Conservation (phyloP, 2,329 filamentous ascomycete species). For the Hysterium pulicare region DNA sequence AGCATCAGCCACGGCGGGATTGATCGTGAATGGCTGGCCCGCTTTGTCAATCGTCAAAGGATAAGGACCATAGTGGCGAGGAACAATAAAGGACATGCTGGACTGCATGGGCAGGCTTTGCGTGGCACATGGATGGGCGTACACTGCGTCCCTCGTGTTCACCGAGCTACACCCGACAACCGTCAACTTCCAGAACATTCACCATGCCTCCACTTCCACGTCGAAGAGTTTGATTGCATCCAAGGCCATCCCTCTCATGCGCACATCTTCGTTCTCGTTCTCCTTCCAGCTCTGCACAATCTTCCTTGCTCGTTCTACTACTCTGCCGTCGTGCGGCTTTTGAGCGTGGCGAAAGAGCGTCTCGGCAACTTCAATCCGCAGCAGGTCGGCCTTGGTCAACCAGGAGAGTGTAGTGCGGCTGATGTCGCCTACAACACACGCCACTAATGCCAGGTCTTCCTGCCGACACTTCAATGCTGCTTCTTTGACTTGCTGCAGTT, state of each 20-base stretch:
- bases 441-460: slow-evolving; percentile 13
- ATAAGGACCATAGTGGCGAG: no score
- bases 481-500: slow-evolving; percentile 11
- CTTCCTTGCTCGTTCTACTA: slow-evolving; percentile 9
- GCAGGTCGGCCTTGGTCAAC: slow-evolving; percentile 18
- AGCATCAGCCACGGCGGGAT: no score
- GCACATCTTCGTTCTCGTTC: slow-evolving; percentile 23
- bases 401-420: slow-evolving; percentile 18
- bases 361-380: slow-evolving; percentile 24
- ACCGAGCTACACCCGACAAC: no score
- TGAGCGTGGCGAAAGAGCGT: slow-evolving; percentile 10
- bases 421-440: slow-evolving; percentile 20
- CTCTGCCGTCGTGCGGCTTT: background rate
- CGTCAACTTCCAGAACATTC: no score
- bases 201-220: background rate
- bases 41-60: no score
- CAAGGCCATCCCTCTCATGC: slow-evolving; percentile 7
- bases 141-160: no score
- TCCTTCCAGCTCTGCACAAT: slow-evolving; percentile 17
- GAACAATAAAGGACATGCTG: no score
- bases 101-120: no score
- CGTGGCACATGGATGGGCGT: no score
- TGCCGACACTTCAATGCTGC: slow-evolving; percentile 7
- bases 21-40: no score
- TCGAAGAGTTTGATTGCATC: background rate